phyloP scores from a whole-genome alignment of 2,329 filamentous ascomycete genomes.

The Chalaropsis thielavioides region DNA sequence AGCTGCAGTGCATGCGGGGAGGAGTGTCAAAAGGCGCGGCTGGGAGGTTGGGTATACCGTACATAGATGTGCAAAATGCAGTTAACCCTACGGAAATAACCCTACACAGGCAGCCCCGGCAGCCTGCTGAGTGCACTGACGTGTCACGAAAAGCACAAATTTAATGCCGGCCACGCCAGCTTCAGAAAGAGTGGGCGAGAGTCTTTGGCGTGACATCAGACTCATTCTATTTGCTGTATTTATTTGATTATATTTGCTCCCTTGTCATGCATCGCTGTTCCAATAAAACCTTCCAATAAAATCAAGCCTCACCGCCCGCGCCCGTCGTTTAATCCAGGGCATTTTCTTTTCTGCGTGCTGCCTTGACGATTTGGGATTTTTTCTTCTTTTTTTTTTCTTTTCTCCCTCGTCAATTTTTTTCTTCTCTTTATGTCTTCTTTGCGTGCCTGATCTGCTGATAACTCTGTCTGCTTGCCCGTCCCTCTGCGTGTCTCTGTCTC shows the following conservation, averaged over 20 bases:
- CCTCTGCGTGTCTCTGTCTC: background rate
- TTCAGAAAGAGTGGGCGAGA: background rate
- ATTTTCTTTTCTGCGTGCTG: background rate
- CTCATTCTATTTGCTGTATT: too few species aligned
- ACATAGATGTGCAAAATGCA: too few species aligned
- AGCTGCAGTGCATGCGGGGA: background rate
- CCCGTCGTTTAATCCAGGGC: background rate
- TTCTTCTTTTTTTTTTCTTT: background rate
- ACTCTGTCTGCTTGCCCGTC: background rate
- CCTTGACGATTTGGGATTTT: background rate
- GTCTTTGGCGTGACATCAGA: too few species aligned
- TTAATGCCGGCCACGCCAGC: background rate
- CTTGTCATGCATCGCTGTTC: background rate
- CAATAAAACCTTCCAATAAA: background rate
- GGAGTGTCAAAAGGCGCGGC: too few species aligned
- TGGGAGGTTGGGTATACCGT: too few species aligned
- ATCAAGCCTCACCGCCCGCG: conserved; percentile 6
- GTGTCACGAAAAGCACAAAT: background rate
- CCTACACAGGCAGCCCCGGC: background rate
- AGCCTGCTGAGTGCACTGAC: background rate
- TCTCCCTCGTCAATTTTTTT: background rate
- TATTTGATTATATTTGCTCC: background rate
- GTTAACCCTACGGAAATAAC: background rate
- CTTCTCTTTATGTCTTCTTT: background rate
- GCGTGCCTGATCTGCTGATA: background rate